A percentile compares a stretch with the other conserved stretches of the same genome.
Conservation (phyloP, 2,329 filamentous ascomycete species). For the Diaporthe ampelina region DNA sequence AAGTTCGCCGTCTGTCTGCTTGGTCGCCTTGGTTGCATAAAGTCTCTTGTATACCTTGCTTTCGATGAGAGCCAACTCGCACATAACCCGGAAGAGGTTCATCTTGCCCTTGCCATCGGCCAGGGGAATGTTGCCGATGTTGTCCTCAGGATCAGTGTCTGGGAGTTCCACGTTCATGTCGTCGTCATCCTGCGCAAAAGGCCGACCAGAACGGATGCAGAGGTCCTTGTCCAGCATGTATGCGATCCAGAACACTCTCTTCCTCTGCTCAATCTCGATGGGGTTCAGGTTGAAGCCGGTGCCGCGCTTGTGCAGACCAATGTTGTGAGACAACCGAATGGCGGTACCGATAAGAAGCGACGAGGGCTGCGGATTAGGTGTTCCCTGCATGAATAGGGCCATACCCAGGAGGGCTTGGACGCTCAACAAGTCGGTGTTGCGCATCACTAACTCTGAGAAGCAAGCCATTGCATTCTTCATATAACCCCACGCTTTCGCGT, state of each 20-base stretch:
- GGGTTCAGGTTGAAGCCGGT: slow-evolving; percentile 94
- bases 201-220: slow-evolving; percentile 70
- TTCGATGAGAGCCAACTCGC: slow-evolving; percentile 90
- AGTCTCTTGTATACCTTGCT: slow-evolving; percentile 93
- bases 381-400: slow-evolving; percentile 94
- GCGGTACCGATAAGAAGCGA: slow-evolving; percentile 93
- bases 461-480: slow-evolving; percentile 97
- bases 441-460: slow-evolving; percentile 92
- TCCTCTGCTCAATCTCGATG: slow-evolving; percentile 91
- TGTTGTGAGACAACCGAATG: slow-evolving; percentile 91
- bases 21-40: slow-evolving; percentile 92
- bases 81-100: slow-evolving; percentile 95
- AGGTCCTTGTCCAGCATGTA: slow-evolving; percentile 77
- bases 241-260: slow-evolving; percentile 75
- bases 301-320: slow-evolving; percentile 93
- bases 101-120: slow-evolving; percentile 91
- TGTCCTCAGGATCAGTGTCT: slow-evolving; percentile 89
- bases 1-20: slow-evolving; percentile 91
- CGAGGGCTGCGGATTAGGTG: slow-evolving; percentile 94
- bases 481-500: slow-evolving; percentile 94
- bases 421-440: slow-evolving; percentile 94
- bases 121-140: slow-evolving; percentile 93
- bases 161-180: slow-evolving; percentile 97
- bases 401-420: slow-evolving; percentile 95
- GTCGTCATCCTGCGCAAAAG: slow-evolving; percentile 74